Percentiles rank a stretch among this genome's conserved stretches.
Conservation (phyloP, 2,329 filamentous ascomycete species). For the Diplodia corticola region DNA sequence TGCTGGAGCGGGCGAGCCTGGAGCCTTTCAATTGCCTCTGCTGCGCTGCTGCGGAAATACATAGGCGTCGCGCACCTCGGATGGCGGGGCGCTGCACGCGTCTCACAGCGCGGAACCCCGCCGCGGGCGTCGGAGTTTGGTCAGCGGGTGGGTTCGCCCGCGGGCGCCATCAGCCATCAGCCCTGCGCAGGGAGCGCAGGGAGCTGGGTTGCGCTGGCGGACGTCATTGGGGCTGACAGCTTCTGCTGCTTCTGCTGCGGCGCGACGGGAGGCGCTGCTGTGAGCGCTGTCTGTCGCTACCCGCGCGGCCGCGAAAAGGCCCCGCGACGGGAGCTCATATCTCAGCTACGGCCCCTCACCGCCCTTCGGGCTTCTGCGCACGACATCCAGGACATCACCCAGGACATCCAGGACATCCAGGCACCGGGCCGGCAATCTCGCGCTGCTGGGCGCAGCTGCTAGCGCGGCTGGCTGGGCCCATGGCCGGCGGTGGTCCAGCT, state of each 20-base stretch:
- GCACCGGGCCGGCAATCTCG: conserved; percentile 12
- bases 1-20: not conserved
- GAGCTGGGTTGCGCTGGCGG: not conserved
- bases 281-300: not conserved
- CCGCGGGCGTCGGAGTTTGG: conserved; percentile 1
- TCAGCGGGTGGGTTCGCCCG: not conserved
- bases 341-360: conserved; percentile 6
- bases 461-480: no score
- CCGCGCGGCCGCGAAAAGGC: conserved; percentile 2
- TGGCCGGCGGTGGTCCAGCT: not conserved
- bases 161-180: not conserved
- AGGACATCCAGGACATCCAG: no score
- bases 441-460: not conserved
- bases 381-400: no score
- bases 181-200: no score
- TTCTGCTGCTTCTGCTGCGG: not conserved
- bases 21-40: conserved; percentile 7
- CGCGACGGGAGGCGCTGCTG: no score
- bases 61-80: not conserved
- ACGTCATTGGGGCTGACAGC: not conserved
- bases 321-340: not conserved
- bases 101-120: conserved; percentile 11
- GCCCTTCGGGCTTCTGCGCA: conserved; percentile 6
- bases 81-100: not conserved
- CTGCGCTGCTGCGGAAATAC: not conserved